These are phyloP conservation scores for Globisporangium rhizosaccharum DNA, from an alignment of 352 stramenopile genomes.

Conservation along the genomic window DNA sequence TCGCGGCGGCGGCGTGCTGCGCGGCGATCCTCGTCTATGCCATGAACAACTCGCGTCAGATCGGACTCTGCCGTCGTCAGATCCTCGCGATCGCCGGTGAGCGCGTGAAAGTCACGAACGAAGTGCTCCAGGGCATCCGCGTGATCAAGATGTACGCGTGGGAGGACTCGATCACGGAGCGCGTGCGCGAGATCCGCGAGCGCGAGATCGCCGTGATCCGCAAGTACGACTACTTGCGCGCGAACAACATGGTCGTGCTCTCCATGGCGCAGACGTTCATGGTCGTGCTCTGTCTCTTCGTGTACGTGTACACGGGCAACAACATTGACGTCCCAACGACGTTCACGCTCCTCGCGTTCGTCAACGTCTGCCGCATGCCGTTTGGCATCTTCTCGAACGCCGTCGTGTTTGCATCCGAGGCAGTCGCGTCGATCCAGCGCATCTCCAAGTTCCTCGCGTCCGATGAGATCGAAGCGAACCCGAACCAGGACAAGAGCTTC, in stretches of 20 bases:
- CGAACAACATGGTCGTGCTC: constrained; percentile 21
- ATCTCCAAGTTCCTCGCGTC: constrained; percentile 23
- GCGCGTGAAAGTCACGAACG: constrained; percentile 92
- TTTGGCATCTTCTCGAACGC: constrained; percentile 35
- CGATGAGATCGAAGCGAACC: constrained; percentile 24
- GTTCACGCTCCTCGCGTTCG: constrained; percentile 29
- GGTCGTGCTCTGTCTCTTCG: too few relatives aligned
- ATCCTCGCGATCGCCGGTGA: constrained; percentile 43
- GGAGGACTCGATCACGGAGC: constrained; percentile 37
- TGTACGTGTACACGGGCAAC: constrained; percentile 21
- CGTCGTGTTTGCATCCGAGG: constrained; percentile 23
- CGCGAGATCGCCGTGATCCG: constrained; percentile 26
- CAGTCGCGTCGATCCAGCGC: constrained; percentile 22
- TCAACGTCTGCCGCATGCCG: constrained; percentile 27
- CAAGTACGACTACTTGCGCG: constrained; percentile 25
- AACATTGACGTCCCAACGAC: constrained; percentile 14
- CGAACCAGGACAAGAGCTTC: constrained; percentile 1
- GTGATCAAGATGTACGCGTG: constrained; percentile 90
- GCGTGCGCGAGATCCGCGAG: constrained; percentile 33
- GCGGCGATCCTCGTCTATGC: constrained; percentile 5
- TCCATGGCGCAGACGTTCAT: constrained; percentile 17
- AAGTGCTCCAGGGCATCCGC: constrained; percentile 88
- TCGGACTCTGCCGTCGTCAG: constrained; percentile 24
- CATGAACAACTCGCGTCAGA: constrained; percentile 25
- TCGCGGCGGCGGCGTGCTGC: constrained; percentile 15